These are phyloP conservation scores for Erodium maritimum DNA, from an alignment of 345 rosid species.

Conservation along the genomic window DNA sequence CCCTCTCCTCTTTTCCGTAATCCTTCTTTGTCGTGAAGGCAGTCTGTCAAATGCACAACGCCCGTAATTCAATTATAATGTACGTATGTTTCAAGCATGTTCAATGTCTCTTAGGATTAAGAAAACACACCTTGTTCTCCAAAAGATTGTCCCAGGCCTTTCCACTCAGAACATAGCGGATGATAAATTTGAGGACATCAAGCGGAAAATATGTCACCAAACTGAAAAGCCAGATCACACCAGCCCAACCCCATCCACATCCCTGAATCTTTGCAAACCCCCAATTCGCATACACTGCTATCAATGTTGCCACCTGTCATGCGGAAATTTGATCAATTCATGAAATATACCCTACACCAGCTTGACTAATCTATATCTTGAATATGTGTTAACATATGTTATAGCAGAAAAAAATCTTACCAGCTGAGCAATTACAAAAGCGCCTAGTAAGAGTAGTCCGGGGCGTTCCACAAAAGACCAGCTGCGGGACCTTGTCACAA, in stretches of 20 bases:
- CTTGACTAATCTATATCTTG: no score
- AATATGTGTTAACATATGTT: no score
- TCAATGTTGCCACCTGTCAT: slow-evolving; percentile 29
- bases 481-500: slow-evolving; percentile 27
- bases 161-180: slow-evolving; percentile 25
- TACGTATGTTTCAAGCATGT: no score
- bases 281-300: slow-evolving; percentile 39
- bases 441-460: slow-evolving; percentile 17
- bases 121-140: slow-evolving; percentile 10
- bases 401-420: slow-evolving; percentile 9
- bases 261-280: slow-evolving; percentile 27
- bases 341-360: no score
- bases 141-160: slow-evolving; percentile 24
- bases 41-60: slow-evolving; percentile 10
- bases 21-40: slow-evolving; percentile 38
- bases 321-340: no score
- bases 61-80: background rate
- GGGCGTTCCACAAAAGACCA: slow-evolving; percentile 27
- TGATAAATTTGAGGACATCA: slow-evolving; percentile 29
- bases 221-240: slow-evolving; percentile 36
- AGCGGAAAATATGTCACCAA: slow-evolving; percentile 36
- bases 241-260: slow-evolving; percentile 48
- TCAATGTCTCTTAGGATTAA: no score
- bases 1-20: slow-evolving; percentile 33
- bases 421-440: slow-evolving; percentile 25